Percentiles rank a stretch among this genome's conserved stretches.
Conservation (phyloP, 176 grass and related monocot genomes). For the Areca catechu region DNA sequence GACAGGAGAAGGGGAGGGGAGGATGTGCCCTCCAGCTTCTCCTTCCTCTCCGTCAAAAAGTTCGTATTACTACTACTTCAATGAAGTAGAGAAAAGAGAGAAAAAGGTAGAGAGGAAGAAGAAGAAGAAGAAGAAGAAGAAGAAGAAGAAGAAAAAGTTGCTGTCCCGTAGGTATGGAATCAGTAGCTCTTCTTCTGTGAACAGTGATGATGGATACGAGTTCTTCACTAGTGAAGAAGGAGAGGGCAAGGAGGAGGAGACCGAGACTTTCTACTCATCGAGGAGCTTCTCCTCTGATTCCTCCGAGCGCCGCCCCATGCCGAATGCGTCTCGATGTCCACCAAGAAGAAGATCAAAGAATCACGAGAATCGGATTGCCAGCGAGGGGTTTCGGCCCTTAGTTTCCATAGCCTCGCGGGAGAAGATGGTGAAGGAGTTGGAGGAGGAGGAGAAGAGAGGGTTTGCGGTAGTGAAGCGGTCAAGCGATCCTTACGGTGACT, state of each 20-base stretch:
- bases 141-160: conserved; percentile 26
- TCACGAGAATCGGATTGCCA: conserved; percentile 22
- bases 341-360: conserved; percentile 10
- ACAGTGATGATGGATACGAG: conserved; percentile 21
- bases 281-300: conserved; percentile 95
- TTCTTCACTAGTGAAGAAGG: conserved; percentile 64
- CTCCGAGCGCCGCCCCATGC: conserved; percentile 33
- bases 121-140: not conserved
- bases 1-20: conserved; percentile 1
- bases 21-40: conserved; percentile 34
- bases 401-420: conserved; percentile 25
- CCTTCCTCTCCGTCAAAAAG: conserved; percentile 32
- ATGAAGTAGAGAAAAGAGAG: not conserved
- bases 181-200: conserved; percentile 47
- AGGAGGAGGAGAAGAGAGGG: conserved; percentile 32
- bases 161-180: conserved; percentile 61
- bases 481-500: conserved; percentile 77
- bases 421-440: not conserved
- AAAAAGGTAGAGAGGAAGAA: not conserved
- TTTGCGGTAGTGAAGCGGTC: conserved; percentile 88
- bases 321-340: not conserved
- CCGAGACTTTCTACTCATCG: conserved; percentile 75
- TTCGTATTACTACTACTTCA: conserved; percentile 17
- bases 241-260: conserved; percentile 28
- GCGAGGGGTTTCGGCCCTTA: conserved; percentile 61